phyloP scores from a whole-genome alignment of 495 filamentous ascomycete species.

The Hypoxylon subgilvum region DNA sequence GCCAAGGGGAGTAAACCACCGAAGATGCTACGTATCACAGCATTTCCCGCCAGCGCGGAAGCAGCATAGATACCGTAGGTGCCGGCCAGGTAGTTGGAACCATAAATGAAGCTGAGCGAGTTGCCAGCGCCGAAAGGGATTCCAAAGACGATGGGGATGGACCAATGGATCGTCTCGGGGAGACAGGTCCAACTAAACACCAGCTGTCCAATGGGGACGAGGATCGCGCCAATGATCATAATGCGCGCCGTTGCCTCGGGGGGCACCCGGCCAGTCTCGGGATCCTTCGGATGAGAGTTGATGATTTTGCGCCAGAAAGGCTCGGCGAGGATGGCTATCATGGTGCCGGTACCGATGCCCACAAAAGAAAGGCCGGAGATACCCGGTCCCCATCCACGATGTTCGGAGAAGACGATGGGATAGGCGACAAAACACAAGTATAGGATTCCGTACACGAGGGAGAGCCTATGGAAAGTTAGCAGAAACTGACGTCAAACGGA shows the following conservation, averaged over 20 bases:
- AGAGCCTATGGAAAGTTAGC: conserved; percentile 45
- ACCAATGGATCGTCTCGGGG: conserved; percentile 74
- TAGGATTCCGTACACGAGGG: conserved; percentile 69
- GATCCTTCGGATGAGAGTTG: conserved; percentile 70
- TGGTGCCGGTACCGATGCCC: conserved; percentile 79
- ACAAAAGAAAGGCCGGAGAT: conserved; percentile 77
- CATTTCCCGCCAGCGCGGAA: conserved; percentile 77
- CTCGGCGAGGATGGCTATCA: conserved; percentile 69
- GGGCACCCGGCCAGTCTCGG: conserved; percentile 66
- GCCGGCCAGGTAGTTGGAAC: conserved; percentile 75
- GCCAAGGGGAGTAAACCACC: conserved; percentile 77
- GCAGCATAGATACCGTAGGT: conserved; percentile 81
- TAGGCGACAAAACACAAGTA: conserved; percentile 87
- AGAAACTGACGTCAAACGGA: not conserved
- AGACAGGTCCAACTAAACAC: conserved; percentile 83
- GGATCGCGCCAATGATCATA: conserved; percentile 70
- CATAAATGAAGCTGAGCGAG: conserved; percentile 78
- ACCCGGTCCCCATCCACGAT: conserved; percentile 76
- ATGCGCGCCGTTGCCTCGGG: conserved; percentile 79
- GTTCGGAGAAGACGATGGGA: conserved; percentile 76
- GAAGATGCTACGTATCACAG: conserved; percentile 68
- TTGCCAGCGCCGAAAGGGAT: conserved; percentile 83
- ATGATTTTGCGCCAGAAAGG: conserved; percentile 76
- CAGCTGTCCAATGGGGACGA: conserved; percentile 74
- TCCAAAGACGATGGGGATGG: conserved; percentile 74